Base-by-base conservation (phyloP, 169 alveolate genomes). In the Cystoisospora suis region DNA sequence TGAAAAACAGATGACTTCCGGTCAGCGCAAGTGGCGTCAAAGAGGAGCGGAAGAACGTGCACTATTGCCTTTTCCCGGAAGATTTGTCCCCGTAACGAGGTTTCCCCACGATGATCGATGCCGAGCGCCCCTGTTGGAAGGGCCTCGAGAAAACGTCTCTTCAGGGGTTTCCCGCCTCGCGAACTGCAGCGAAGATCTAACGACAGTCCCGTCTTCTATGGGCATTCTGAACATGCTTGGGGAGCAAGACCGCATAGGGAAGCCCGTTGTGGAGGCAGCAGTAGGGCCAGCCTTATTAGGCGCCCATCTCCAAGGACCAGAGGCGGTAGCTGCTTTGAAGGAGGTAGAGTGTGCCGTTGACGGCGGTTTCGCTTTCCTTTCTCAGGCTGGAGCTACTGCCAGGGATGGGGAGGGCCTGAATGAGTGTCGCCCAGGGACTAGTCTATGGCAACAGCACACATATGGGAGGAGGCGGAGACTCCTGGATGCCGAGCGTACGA, bases 91-190 rank as follows among this genome's bases (percentile, higher is more conserved):
- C 77, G 77, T 65, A 36, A 65, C 77, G 27, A 36, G 77, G 7
- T 65, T 32, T n/a, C 77, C 77, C 7, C 77, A 65, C 77, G 77
- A 65, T 44, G 77, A 65, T 20, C 1, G 36, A 0, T 65, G 45
- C 44, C 77, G 77, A 12, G 77, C 77, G 36, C 34, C 77, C 45
- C 77, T 65, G 4, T n/a, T 65, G 36, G 45, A 32, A 20, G 77
- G 77, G 23, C 45, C 34, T 23, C n/a, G n/a, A 36, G 77, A 27
- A n/a, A 5, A 44, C 27, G 40, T n/a, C 45, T 65, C 77, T 12
- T 65, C 77, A 20, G 77, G 77, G 45, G 44, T 65, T 44, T 65
- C 77, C 9, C 77, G 77, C 42, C 77, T 65, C 9, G 77, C 77
- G n/a, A 65, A 65, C 77, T 65, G 77, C 12, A 44, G 6, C 6